Conservation (phyloP, 768 basidiomycete species). For the Lactarius pseudohatsudake region DNA sequence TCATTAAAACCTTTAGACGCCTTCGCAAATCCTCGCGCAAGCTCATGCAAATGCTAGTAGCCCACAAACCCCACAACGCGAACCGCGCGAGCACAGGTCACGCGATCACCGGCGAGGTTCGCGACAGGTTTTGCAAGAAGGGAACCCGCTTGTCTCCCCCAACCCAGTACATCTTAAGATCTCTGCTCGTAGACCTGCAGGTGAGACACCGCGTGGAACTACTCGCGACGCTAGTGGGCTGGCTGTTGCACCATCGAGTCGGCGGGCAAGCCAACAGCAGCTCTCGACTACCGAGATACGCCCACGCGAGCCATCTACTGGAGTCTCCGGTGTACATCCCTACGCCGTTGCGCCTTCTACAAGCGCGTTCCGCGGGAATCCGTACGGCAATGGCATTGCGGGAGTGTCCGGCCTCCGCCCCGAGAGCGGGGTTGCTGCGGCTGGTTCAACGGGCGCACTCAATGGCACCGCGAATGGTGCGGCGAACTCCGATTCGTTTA, state of each 20-base stretch:
- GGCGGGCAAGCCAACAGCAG: constrained; percentile 67
- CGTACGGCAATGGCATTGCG: constrained; percentile 51
- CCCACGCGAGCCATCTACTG: constrained; percentile 45
- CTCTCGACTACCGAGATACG: constrained; percentile 32
- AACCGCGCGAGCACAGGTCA: constrained; percentile 53
- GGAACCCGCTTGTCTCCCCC: constrained; percentile 60
- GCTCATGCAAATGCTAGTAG: constrained; percentile 56
- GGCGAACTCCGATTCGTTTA: constrained; percentile 55
- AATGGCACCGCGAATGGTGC: constrained; percentile 39
- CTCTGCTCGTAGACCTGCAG: constrained; percentile 48
- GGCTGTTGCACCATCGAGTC: constrained; percentile 62
- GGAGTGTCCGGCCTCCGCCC: constrained; percentile 35
- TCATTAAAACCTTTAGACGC: constrained; percentile 37
- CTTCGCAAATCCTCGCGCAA: constrained; percentile 46
- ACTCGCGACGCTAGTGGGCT: constrained; percentile 56
- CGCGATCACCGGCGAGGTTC: constrained; percentile 49
- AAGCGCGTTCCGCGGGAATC: constrained; percentile 52
- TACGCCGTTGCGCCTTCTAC: constrained; percentile 66
- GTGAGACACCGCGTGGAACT: constrained; percentile 53
- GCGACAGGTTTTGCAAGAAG: constrained; percentile 53
- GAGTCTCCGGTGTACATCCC: constrained; percentile 47
- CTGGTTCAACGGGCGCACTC: constrained; percentile 36
- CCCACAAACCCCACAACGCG: constrained; percentile 56
- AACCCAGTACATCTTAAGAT: constrained; percentile 65
- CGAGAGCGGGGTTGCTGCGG: constrained; percentile 38